Conservation (phyloP, 768 basidiomycete genomes). For the Infundibulicybe gibba region DNA sequence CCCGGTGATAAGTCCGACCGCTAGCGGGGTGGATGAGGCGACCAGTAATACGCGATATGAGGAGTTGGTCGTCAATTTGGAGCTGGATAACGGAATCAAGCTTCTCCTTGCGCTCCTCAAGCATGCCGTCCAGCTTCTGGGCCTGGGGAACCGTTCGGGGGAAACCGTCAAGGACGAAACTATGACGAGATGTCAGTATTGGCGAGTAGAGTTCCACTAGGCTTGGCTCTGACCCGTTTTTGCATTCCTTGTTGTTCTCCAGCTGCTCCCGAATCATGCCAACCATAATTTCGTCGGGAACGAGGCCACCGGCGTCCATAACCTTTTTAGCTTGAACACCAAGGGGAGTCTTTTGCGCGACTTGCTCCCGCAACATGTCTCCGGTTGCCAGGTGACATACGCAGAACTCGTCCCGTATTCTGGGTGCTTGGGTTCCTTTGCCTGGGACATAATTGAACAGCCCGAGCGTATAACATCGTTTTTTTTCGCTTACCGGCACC, state of each 20-base stretch:
- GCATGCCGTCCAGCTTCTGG: constrained; percentile 93
- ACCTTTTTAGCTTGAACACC: constrained; percentile 95
- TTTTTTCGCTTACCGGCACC: constrained; percentile 70
- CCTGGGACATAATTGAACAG: constrained; percentile 43
- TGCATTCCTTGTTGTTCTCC: constrained; percentile 87
- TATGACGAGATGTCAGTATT: constrained; percentile 28
- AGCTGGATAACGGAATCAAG: constrained; percentile 93
- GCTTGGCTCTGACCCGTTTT: constrained; percentile 71
- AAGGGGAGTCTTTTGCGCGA: constrained; percentile 79
- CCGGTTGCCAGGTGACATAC: constrained; percentile 98
- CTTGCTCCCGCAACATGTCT: constrained; percentile 97
- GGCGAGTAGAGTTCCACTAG: constrained; percentile 26
- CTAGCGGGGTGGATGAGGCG: constrained; percentile 87
- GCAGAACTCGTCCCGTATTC: constrained; percentile 88
- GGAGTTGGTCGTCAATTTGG: constrained; percentile 87
- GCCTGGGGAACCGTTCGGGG: constrained; percentile 97
- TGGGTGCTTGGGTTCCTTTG: constrained; percentile 97
- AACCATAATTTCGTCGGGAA: constrained; percentile 96
- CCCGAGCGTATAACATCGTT: not conserved
- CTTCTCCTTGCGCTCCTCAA: constrained; percentile 75
- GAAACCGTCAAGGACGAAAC: constrained; percentile 99
- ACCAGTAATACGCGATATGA: constrained; percentile 97
- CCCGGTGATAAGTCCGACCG: constrained; percentile 91
- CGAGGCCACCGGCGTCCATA: constrained; percentile 95
- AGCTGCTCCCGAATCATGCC: constrained; percentile 96